Base-by-base conservation (phyloP, 2,329 filamentous ascomycete genomes). In the Curvularia lunata region DNA sequence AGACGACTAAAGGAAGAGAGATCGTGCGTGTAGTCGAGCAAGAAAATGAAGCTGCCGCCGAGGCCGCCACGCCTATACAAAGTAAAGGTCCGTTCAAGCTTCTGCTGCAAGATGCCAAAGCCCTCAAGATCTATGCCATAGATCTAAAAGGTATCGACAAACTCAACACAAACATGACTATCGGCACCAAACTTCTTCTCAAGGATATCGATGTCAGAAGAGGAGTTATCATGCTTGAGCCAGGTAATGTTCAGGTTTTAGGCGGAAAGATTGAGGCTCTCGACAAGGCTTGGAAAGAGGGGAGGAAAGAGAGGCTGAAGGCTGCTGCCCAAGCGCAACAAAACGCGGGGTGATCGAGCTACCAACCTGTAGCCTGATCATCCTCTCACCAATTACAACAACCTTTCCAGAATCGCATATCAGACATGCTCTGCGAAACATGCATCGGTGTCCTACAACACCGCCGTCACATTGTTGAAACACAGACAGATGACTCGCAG, bases 211-310 rank as follows among this genome's bases (percentile, higher is more conserved):
- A 86, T 5, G 86, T 96, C 2, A 86, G 90, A 5, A 83, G 94
- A 54, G 95, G 92, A 0, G 84, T 90, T 48, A 70, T 96, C n/a
- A 78, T 98, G 76, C 80, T 99, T 19, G 88, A 92, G 61, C 88
- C 91, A 1, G 80, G 79, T 2, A 86, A 77, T 55, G 88, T 87
- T 52, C 83, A 85, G n/a, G 72, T 96, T 2, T 77, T 97, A n/a
- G 95, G 95, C 1, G 95, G 95, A 0, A 96, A 91, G 78, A 84
- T 98, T 43, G 92, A 97, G 53, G 81, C 81, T 0, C 86, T 92
- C 82, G 91, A 98, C 71, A 88, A 86, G 71, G 82, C 82, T 7
- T 98, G 94, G 94, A 82, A 83, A 46, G 86, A 88, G 13, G 86
- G 86, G 1, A 84, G 91, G 62, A 88, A 97, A 75, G 83, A 82